phyloP scores from a whole-genome alignment of 768 basidiomycete genomes.

The Tephrocybe sp. region DNA sequence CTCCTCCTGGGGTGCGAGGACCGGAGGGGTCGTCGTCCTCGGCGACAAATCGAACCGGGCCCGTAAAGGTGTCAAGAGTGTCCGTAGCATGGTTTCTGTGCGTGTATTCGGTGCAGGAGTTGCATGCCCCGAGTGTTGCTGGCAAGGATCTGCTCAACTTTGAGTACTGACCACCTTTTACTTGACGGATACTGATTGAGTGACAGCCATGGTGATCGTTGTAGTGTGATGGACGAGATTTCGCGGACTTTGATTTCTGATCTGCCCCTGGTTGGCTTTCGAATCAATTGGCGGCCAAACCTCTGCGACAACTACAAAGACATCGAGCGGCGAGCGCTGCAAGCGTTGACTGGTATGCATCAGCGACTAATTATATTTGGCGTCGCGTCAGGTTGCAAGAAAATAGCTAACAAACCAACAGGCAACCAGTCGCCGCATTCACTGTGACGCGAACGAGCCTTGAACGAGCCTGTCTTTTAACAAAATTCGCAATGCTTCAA shows the following conservation, averaged over 20 bases:
- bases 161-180: constrained; percentile 2
- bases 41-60: constrained; percentile 49
- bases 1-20: constrained; percentile 22
- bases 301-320: no score
- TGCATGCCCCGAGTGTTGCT: constrained; percentile 11
- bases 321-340: no score
- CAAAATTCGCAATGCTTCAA: no score
- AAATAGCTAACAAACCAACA: no score
- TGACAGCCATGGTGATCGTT: constrained; percentile 16
- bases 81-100: constrained; percentile 46
- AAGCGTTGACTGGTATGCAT: no score
- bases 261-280: no score
- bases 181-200: constrained; percentile 13
- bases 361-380: no score
- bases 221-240: constrained; percentile 5
- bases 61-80: constrained; percentile 57
- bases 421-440: no score
- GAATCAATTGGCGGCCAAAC: no score
- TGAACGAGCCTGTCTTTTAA: no score
- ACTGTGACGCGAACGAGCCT: no score
- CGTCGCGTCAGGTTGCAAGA: no score
- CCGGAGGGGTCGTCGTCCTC: constrained; percentile 18
- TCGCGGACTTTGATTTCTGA: constrained; percentile 9
- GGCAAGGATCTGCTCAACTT: constrained; percentile 10
- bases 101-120: neutral